Evolutionary conservation across 2,329 filamentous ascomycete genomes (phyloP), one percentile per base, ranked within the genome.

Genomic region (Colletotrichum sp.): DNA sequence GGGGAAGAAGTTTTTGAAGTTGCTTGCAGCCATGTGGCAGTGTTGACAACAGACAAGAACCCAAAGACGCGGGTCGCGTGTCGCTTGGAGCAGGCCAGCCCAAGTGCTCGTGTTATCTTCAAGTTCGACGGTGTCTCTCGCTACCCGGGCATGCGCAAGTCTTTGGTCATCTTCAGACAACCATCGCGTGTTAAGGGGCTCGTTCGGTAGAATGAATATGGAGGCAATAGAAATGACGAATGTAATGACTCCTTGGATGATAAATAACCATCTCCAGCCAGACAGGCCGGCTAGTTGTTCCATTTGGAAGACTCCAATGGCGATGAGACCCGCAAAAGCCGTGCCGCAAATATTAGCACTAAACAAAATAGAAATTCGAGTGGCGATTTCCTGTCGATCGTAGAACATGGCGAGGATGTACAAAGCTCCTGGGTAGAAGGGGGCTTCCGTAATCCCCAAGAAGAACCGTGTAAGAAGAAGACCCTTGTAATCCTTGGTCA

Each of bases 221-320:
- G 80, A 80, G 32, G 80, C 67, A 21, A 82, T 49, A 0, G 83
- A 83, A 21, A 82, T 57, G 39, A 79, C 73, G 5, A 83, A 75
- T 39, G 83, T 82, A 9, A 82, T 76, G 15, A 83, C 69, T 1
- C 86, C 86, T 76, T 88, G 85, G 9, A 85, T 80, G 63, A 87
- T 85, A 76, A 89, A 89, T 2, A 88, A 79, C 87, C 87, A 89
- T 74, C 86, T 81, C 88, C 87, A 89, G 6, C 87, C 88, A 9
- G 81, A 80, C 9, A 89, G 82, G 1, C 87, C 87, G 57, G 83
- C 84, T 18, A 80, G 81, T 5, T 85, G 85, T 28, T 89, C 86
- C 59, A 89, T 83, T 9, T 84, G 83, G 12, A 85, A 82, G 36
- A 79, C 72, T 8, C 71, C 76, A 34, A 78, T 75, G 4, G 77